Evolutionary conservation across 2,329 filamentous ascomycete species (phyloP), one percentile per base, ranked within the genome.

Genomic region (Arthrocladium fulminans): DNA sequence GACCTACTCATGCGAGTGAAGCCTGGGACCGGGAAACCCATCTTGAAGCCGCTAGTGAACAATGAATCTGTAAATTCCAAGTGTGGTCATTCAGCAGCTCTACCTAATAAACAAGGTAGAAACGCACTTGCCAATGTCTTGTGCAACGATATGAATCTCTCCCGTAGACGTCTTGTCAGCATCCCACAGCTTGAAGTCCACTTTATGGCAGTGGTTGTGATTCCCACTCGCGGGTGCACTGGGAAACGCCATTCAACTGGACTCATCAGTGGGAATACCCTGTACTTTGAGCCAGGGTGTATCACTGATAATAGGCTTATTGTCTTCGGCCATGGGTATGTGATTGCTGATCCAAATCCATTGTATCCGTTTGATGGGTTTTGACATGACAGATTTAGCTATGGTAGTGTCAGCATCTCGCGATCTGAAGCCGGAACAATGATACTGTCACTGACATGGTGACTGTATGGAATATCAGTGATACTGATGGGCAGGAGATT

Each of bases 31-130:
- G n/a, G n/a, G n/a, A n/a, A n/a, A n/a, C n/a, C n/a, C n/a, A n/a
- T n/a, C n/a, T n/a, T n/a, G n/a, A n/a, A n/a, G n/a, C n/a, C n/a
- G n/a, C n/a, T n/a, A n/a, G n/a, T n/a, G n/a, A n/a, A n/a, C n/a
- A n/a, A n/a, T n/a, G n/a, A n/a, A n/a, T n/a, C n/a, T n/a, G n/a
- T n/a, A n/a, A n/a, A n/a, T n/a, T n/a, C n/a, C n/a, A n/a, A n/a
- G n/a, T n/a, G n/a, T n/a, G n/a, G 72, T 88, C 0, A 68, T 87
- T 0, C 83, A 87, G 60, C 83, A 86, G 63, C 87, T 87, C 65
- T 88, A 87, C 81, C 81, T 5, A 81, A 79, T 0, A 81, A 86
- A 57, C 70, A 85, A 65, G 81, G 81, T 20, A 81, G 82, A 0
- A 68, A 80, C 50, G 81, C 81, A 1, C 71, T 85, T 1, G 81